Evolutionary conservation across 1,139 yeast genomes (phyloP), one percentile per base, ranked within the genome.

Genomic region (Debaryomycetaceae sp.): DNA sequence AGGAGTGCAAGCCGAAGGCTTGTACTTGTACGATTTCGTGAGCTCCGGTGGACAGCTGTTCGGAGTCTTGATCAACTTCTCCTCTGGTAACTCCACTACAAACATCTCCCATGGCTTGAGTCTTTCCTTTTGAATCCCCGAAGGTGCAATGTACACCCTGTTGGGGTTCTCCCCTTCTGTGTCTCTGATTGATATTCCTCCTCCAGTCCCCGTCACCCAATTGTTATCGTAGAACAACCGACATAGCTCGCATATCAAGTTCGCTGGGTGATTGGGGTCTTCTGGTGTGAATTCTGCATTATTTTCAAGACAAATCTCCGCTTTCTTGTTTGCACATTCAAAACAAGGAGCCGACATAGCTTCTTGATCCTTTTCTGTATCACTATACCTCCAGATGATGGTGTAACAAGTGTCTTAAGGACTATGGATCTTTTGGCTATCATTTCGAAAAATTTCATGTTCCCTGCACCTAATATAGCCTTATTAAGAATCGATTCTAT

Each of bases 131-230:
- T 91, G 97, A 6, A 91, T 95, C 1, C 98, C 98, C 6, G 96
- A 87, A 2, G 98, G 98, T 0, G 97, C 95, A 35, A 91, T 75
- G 58, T 78, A 91, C 15, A 87, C 80, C 31, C 69, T 56, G 42
- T 79, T 72, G 15, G 71, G 67, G 44, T 70, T 63, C 14, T 44
- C 41, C 3, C 73, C 73, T 4, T 70, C 72, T 22, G 68, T 75
- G 38, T 83, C 80, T 46, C 85, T 71, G 39, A 91, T 84, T 30
- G 95, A 85, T 53, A 91, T 83, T 3, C 97, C 97, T 18, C 98
- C 98, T 2, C 96, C 97, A 1, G 98, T 91, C 4, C 97, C 98
- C 0, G 96, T 85, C 47, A 88, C 94, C 96, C 97, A 89, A 42
- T 87, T 84, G 56, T 84, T 83, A 53, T 79, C 74, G 58, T 86